Evolutionary conservation across 2,329 filamentous ascomycete genomes (phyloP), one percentile per base, ranked within the genome.

Genomic region (Stemphylium beticola): DNA sequence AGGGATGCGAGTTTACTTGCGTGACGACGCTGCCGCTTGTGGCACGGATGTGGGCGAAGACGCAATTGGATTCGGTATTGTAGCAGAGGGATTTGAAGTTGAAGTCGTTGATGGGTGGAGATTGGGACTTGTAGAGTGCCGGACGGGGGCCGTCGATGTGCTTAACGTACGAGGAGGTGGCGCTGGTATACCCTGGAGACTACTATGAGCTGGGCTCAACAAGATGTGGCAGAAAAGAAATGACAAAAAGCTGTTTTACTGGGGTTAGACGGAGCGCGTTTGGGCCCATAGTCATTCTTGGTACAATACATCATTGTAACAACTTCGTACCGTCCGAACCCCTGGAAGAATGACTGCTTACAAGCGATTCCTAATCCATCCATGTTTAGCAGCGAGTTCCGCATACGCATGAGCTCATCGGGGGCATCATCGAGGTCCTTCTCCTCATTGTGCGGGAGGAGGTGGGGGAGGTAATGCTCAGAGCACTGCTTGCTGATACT

Each of bases 301-400:
- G n/a, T 48, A 6, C 9, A 15, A 24, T 24, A 7, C 22, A 24
- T 24, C 22, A 24, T 7, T 7, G 22, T 7, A 24, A 24, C 22
- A 7, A 4, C 6, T 24, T 4, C 8, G 22, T 7, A 24, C 22
- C 8, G 22, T 24, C 22, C 22, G 6, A 7, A 7, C 6, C 6
- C 22, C 22, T 24, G 14, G 2, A 42, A 1, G 14, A 14, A 0
- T 17, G n/a, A 17, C 15, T 12, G 66, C 66, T 41, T 67, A 68
- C 81, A 84, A 18, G 79, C 79, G 49, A 84, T 69, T n/a, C 82
- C 82, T 10, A 83, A 72, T 31, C 82, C 82, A 62, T 85, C 82
- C 65, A 83, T 79, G 64, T 84, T 84, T 67, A 82, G 76, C 24
- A 83, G 69, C 2, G 78, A 77, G 66, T 85, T 85, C 22, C 82